A percentile compares a stretch with the other conserved stretches of the same genome.
Conservation (phyloP, 2,329 filamentous ascomycete species). For the Aureobasidium subglaciale region DNA sequence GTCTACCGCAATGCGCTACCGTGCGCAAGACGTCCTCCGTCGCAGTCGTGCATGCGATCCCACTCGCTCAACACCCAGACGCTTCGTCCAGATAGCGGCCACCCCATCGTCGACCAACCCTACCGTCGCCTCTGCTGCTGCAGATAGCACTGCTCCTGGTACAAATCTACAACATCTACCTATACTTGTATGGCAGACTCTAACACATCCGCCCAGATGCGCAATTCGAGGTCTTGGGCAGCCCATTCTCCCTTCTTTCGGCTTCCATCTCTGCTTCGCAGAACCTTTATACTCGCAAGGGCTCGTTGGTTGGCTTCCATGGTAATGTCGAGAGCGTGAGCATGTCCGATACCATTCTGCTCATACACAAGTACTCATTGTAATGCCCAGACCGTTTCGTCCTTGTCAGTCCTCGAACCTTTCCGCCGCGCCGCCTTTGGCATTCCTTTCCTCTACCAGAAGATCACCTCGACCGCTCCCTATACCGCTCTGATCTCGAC, state of each 20-base stretch:
- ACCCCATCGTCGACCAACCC: constrained; percentile 36
- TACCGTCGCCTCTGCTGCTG: constrained; percentile 17
- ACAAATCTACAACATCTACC: too few species aligned
- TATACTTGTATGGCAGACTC: too few species aligned
- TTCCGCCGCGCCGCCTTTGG: constrained; percentile 71
- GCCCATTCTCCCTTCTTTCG: constrained; percentile 87
- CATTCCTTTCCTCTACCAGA: constrained; percentile 92
- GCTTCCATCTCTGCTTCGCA: constrained; percentile 90
- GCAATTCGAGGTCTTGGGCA: constrained; percentile 85
- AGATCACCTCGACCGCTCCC: constrained; percentile 76
- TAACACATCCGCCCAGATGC: constrained; percentile 57
- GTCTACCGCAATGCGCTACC: constrained; percentile 24
- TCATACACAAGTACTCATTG: constrained; percentile 8
- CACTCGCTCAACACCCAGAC: constrained; percentile 17
- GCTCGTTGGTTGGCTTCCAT: constrained; percentile 81
- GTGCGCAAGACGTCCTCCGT: constrained; percentile 18
- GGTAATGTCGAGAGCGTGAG: constrained; percentile 82
- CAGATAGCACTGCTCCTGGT: constrained; percentile 9
- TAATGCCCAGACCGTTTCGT: constrained; percentile 66
- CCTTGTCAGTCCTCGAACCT: constrained; percentile 78
- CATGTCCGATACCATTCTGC: not conserved
- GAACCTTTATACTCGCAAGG: constrained; percentile 83
- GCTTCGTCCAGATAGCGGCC: constrained; percentile 41
- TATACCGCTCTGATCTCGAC: constrained; percentile 84
- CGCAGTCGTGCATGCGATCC: constrained; percentile 19